Evolutionary conservation across 192 early-diverging fungal species (phyloP).

Genomic region (Coemansia sp.): DNA sequence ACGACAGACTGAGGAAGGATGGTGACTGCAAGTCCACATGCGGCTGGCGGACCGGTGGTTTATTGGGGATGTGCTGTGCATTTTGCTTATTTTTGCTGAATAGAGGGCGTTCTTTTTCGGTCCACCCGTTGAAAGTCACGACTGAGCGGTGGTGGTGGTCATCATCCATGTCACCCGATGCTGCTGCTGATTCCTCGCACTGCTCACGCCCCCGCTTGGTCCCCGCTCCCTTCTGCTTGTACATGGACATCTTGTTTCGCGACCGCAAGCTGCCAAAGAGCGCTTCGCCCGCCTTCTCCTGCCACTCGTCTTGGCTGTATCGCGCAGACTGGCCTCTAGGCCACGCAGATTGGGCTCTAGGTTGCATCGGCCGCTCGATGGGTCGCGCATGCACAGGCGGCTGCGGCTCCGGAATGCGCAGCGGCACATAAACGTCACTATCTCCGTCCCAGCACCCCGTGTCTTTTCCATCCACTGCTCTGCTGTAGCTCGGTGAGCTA

Average conservation of each 20-base stretch:
- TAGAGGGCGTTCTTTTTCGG: neutral
- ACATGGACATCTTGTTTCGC: neutral
- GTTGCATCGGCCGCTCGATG: no score
- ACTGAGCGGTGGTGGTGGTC: neutral
- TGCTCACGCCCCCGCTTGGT: neutral
- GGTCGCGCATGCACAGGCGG: neutral
- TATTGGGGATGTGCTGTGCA: neutral
- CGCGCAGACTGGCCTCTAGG: neutral
- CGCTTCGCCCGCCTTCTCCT: slow-evolving; percentile 19
- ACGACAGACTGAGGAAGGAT: neutral
- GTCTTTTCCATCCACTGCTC: neutral
- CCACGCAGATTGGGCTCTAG: neutral
- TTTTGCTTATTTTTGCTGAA: neutral
- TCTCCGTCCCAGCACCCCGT: neutral
- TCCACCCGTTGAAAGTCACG: slow-evolving; percentile 2
- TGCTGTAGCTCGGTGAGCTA: neutral
- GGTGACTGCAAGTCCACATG: neutral
- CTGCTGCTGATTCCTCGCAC: neutral
- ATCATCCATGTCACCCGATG: neutral
- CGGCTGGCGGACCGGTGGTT: neutral
- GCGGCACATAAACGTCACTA: slow-evolving; percentile 12
- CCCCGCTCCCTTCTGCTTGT: neutral
- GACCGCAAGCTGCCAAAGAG: slow-evolving; percentile 40
- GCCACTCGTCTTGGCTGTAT: slow-evolving; percentile 43
- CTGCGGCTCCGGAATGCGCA: slow-evolving; percentile 14